A percentile compares a stretch with the other conserved stretches of the same genome.
Evolutionary conservation across 352 stramenopile genomes (phyloP).

Genomic region (Pythium guiyangense): DNA sequence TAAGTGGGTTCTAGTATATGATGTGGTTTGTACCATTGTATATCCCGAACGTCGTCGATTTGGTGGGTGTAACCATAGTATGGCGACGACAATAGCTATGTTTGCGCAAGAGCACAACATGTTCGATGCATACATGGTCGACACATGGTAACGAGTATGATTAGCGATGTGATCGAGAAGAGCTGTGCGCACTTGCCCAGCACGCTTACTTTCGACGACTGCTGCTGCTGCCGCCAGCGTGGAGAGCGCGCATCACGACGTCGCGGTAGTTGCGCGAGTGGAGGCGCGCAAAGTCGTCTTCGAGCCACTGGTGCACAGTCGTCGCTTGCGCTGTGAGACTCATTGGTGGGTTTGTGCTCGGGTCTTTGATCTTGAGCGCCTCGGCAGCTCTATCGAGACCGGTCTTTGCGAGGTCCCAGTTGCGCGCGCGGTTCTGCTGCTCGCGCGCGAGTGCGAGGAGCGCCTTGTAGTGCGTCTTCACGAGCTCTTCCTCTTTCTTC

Average conservation of each 20-base stretch:
- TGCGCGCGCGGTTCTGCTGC: constrained; percentile 26
- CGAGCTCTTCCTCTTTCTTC: constrained; percentile 34
- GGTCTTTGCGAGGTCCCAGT: constrained; percentile 29
- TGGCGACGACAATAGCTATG: no score
- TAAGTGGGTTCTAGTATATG: no score
- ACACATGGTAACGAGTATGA: no score
- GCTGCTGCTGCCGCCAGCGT: no score
- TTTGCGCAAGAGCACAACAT: no score
- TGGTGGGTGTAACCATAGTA: no score
- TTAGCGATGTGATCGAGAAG: no score
- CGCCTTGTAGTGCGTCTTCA: constrained; percentile 49
- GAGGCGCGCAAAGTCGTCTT: constrained; percentile 22
- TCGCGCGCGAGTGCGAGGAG: constrained; percentile 34
- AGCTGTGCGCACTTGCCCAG: no score
- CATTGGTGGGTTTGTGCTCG: background rate
- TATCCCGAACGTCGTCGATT: no score
- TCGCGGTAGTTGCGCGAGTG: constrained; percentile 31
- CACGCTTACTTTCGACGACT: no score
- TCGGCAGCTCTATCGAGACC: background rate
- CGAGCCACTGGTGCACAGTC: constrained; percentile 22
- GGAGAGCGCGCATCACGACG: constrained; percentile 9
- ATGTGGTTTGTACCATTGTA: no score
- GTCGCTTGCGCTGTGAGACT: constrained; percentile 24
- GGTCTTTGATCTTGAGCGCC: constrained; percentile 8
- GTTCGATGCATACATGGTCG: no score